phyloP scores from a whole-genome alignment of 2,329 filamentous ascomycete species.

The Exserohilum turcica region DNA sequence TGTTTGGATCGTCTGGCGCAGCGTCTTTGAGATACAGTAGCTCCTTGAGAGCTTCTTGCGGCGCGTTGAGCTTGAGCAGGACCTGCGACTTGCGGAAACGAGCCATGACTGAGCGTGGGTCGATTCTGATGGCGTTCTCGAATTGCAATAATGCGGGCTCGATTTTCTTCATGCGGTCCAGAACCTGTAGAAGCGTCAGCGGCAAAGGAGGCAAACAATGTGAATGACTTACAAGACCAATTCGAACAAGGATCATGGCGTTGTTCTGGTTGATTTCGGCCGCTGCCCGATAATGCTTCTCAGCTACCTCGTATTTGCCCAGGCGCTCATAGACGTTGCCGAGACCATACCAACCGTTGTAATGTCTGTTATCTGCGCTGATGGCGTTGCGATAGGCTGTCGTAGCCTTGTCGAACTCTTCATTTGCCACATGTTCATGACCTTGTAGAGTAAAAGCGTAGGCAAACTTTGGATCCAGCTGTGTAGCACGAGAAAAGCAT shows the following conservation, averaged over 20 bases:
- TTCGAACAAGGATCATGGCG: constrained; percentile 87
- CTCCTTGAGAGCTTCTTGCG: constrained; percentile 77
- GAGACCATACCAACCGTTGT: constrained; percentile 98
- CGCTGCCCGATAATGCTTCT: constrained; percentile 87
- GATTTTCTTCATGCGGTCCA: constrained; percentile 86
- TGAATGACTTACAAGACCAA: constrained; percentile 71
- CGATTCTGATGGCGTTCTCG: constrained; percentile 78
- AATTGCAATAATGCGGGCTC: constrained; percentile 81
- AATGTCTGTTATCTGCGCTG: constrained; percentile 83
- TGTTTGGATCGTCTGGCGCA: constrained; percentile 91
- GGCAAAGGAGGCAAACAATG: not conserved
- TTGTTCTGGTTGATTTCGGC: constrained; percentile 92
- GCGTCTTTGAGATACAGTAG: constrained; percentile 87
- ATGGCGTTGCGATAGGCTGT: constrained; percentile 86
- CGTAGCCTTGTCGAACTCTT: constrained; percentile 95
- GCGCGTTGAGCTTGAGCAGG: constrained; percentile 73
- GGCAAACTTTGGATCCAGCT: constrained; percentile 86
- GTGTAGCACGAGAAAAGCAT: constrained; percentile 93
- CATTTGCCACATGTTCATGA: constrained; percentile 93
- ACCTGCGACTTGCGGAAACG: constrained; percentile 92
- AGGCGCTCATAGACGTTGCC: constrained; percentile 83
- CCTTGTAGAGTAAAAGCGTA: constrained; percentile 96
- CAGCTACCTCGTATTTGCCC: constrained; percentile 87
- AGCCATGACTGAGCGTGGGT: constrained; percentile 79
- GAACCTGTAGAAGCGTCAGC: constrained; percentile 43